phyloP scores from a whole-genome alignment of 345 rosid genomes.

The Aethionema arabicum region DNA sequence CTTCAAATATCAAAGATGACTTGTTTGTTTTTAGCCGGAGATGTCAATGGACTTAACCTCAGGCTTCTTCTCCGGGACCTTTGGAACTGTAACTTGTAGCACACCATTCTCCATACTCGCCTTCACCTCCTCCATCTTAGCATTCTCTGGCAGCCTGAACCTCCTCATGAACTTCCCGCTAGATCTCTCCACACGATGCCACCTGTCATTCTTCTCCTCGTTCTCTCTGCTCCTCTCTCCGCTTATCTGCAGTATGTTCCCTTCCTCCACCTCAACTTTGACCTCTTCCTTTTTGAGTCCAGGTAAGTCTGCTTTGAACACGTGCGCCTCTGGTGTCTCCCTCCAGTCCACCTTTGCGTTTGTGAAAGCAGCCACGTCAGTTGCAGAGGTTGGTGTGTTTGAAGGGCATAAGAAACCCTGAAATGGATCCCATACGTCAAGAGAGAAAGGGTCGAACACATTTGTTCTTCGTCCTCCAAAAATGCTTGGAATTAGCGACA shows the following conservation, averaged over 20 bases:
- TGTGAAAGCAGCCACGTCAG: conserved; percentile 36
- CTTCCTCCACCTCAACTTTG: conserved; percentile 45
- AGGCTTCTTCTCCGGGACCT: conserved; percentile 33
- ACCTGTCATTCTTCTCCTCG: conserved; percentile 42
- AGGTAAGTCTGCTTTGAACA: conserved; percentile 41
- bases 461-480: conserved; percentile 34
- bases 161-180: conserved; percentile 41
- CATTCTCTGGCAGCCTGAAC: conserved; percentile 38
- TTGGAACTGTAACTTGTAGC: conserved; percentile 33
- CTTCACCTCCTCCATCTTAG: conserved; percentile 33
- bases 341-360: conserved; percentile 38
- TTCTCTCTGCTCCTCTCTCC: conserved; percentile 39
- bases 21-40: conserved; percentile 12
- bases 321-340: conserved; percentile 42
- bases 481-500: conserved; percentile 36
- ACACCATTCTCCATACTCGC: conserved; percentile 43
- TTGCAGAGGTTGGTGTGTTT: not conserved
- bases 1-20: not conserved
- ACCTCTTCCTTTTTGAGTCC: conserved; percentile 44
- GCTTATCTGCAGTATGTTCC: conserved; percentile 37
- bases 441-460: conserved; percentile 39
- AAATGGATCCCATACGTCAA: conserved; percentile 36
- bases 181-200: conserved; percentile 42
- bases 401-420: conserved; percentile 20
- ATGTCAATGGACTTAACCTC: conserved; percentile 42